Conservation (phyloP, 129 eudicot species). For the Oenanthe sinensis region DNA sequence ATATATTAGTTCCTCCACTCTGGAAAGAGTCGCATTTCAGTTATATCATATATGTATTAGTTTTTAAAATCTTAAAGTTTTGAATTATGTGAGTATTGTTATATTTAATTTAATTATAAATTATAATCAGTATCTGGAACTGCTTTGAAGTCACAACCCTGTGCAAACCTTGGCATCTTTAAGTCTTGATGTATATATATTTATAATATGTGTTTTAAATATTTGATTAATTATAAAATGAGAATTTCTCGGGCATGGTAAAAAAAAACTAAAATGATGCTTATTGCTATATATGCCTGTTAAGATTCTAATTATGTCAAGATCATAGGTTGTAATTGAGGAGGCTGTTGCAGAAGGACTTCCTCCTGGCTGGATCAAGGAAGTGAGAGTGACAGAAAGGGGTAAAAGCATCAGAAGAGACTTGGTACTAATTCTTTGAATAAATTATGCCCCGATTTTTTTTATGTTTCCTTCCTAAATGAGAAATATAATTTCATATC, state of each 20-base stretch:
- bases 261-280: not conserved
- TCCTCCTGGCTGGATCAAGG: slow-evolving; percentile 66
- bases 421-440: slow-evolving; percentile 30
- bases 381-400: slow-evolving; percentile 30
- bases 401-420: slow-evolving; percentile 36
- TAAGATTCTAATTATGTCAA: slow-evolving; percentile 19
- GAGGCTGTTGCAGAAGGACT: slow-evolving; percentile 44
- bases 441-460: not conserved
- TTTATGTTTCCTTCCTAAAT: not conserved
- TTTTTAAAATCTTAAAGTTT: not conserved
- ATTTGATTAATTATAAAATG: no score
- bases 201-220: no score
- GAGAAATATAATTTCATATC: not conserved
- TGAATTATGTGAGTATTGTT: not conserved
- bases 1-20: not conserved
- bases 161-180: not conserved
- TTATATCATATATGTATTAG: not conserved
- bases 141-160: not conserved
- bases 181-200: not conserved
- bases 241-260: not conserved
- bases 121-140: not conserved
- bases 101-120: not conserved
- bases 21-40: not conserved
- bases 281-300: not conserved
- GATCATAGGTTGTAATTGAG: slow-evolving; percentile 36